Evolutionary conservation across 352 stramenopile genomes (phyloP), one percentile per base, ranked within the genome.

Genomic region (Sclerospora graminicola): DNA sequence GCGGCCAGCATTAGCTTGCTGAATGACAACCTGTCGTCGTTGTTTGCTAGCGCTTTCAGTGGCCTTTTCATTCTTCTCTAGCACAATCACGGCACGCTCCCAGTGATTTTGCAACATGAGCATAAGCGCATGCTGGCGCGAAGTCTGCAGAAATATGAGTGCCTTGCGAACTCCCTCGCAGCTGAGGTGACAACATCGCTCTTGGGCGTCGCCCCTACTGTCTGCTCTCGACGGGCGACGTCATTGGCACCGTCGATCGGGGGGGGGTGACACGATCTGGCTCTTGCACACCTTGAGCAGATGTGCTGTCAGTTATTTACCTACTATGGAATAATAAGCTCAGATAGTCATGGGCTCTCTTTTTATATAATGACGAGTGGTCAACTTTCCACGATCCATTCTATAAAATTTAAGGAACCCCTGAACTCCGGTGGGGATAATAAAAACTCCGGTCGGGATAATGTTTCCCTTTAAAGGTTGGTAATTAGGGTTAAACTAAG

Each of bases 31-130:
- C 47, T 80, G 69, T 55, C 75, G 60, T 8, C 75, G 69, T 49
- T 84, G 69, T 33, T 52, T 40, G 31, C 60, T 78, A 13, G 84
- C 71, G 49, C 60, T 78, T 44, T 87, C 75, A 11, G 71, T 70
- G 4, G 75, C 75, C 32, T 69, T 75, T 44, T 87, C 75, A 33
- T 84, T 71, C 46, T 87, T 87, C 55, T 84, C 67, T 2, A 87
- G 45, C 45, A 87, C 75, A n/a, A 34, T 57, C 34, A 87, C 70
- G 8, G 75, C 75, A 38, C 71, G 75, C 26, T 82, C 66, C 75
- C 75, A 87, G 43, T 87, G 75, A 59, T 87, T 87, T 54, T 84
- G 69, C 31, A 83, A 53, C 64, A 84, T 78, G 15, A 87, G 59
- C 53, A 80, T 54, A 37, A 82, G 70, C n/a, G 75, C 75, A 57